Percentiles rank a stretch among this genome's conserved stretches.
Conservation (phyloP, 768 basidiomycete genomes). For the Suillus alpinus region DNA sequence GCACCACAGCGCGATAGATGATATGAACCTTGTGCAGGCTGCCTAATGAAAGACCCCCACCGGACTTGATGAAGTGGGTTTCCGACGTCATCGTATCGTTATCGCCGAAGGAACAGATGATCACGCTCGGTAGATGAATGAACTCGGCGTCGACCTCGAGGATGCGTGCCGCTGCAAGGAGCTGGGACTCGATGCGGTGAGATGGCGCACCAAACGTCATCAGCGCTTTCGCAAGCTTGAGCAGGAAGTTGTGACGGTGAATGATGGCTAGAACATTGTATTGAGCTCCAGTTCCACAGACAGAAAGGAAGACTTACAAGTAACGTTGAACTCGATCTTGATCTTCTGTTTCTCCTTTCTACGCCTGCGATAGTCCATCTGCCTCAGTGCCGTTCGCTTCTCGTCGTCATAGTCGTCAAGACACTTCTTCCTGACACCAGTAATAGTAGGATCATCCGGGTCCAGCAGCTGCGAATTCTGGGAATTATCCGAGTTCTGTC, state of each 20-base stretch:
- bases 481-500: constrained; percentile 46
- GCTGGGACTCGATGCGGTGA: constrained; percentile 91
- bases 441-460: constrained; percentile 70
- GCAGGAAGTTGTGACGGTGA: constrained; percentile 80
- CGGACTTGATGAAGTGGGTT: constrained; percentile 84
- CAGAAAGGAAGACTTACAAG: constrained; percentile 44
- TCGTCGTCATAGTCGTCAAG: constrained; percentile 61
- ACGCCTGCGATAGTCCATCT: constrained; percentile 66
- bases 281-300: constrained; percentile 1
- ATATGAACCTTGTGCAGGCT: constrained; percentile 81
- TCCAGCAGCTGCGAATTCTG: constrained; percentile 56
- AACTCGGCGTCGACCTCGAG: constrained; percentile 92
- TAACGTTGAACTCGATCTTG: constrained; percentile 73
- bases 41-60: constrained; percentile 76
- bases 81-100: constrained; percentile 86
- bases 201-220: constrained; percentile 94
- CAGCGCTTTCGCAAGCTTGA: constrained; percentile 80
- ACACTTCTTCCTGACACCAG: constrained; percentile 48
- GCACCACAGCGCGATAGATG: constrained; percentile 84
- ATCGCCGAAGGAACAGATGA: constrained; percentile 88
- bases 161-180: constrained; percentile 83
- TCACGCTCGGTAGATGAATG: constrained; percentile 77
- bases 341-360: constrained; percentile 63
- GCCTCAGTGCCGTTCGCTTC: constrained; percentile 56
- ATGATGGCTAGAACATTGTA: constrained; percentile 55